Evolutionary conservation across 371 early-diverging fungal genomes (phyloP), one percentile per base, ranked within the genome.

Genomic region (Circinella minor): DNA sequence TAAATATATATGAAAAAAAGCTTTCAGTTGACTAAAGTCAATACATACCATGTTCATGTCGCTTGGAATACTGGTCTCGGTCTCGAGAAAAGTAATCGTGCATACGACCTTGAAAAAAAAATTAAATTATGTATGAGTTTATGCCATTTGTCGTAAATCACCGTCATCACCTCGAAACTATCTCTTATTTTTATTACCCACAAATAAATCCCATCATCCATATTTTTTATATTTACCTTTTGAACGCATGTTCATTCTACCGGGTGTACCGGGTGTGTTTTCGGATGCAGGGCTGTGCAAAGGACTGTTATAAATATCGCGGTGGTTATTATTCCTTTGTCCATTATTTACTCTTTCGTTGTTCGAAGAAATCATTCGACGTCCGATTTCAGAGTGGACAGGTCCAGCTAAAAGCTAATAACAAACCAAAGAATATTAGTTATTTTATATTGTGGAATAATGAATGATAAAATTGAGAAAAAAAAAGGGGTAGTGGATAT

Each of bases 301-400:
- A 47, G 81, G 81, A n/a, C 78, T 78, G 37, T 67, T 70, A 55
- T 77, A 77, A 68, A 72, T 61, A 36, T 77, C 78, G 15, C 77
- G 72, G 63, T 77, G 73, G 39, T 55, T 55, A 36, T 74, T 60
- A 10, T 34, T 65, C 27, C 66, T 27, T 20, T 71, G 67, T 27
- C 57, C 64, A 47, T 66, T 72, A 43, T 47, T 68, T 57, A 64
- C 46, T 48, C 70, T 71, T 66, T 77, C 72, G 15, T 54, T 64
- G 46, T 49, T 72, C 55, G 66, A 57, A 39, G 49, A 67, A 59
- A 73, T 71, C 57, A 75, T 74, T 60, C 83, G 81, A 63, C 84
- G 81, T 46, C 82, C 77, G 15, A 77, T 70, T 55, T 86, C 82
- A 27, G 84, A 82, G 71, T 88, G 87, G 61, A 86, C 85, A 67